Evolutionary conservation across 1,284 basidiomycete genomes (phyloP).

Genomic region (Gymnopus androsaceus): DNA sequence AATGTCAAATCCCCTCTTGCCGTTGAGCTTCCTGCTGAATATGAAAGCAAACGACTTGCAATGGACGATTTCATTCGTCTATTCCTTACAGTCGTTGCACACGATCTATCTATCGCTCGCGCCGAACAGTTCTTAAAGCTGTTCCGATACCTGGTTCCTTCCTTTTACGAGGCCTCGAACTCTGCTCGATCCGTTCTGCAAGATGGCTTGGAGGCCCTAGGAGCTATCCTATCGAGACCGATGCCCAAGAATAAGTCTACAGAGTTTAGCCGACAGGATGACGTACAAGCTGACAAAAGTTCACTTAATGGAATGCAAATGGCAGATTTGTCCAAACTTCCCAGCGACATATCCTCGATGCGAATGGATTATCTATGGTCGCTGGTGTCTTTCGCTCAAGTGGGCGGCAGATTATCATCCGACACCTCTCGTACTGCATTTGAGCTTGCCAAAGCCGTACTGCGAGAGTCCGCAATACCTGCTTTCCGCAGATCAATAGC

Average conservation of each 20-base stretch:
- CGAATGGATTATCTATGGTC: constrained; percentile 66
- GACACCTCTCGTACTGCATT: constrained; percentile 52
- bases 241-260: constrained; percentile 47
- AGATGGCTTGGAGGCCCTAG: constrained; percentile 72
- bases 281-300: constrained; percentile 28
- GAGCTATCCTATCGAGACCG: constrained; percentile 53
- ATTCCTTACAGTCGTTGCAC: constrained; percentile 79
- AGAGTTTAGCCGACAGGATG: constrained; percentile 37
- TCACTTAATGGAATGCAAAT: constrained; percentile 36
- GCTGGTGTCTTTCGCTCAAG: constrained; percentile 54
- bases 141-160: constrained; percentile 58
- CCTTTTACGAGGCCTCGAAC: constrained; percentile 56
- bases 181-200: constrained; percentile 56
- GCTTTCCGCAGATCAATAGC: constrained; percentile 40
- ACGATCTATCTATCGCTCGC: constrained; percentile 66
- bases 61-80: constrained; percentile 73
- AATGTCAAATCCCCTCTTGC: constrained; percentile 38
- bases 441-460: constrained; percentile 59
- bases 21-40: constrained; percentile 59
- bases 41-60: constrained; percentile 58
- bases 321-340: constrained; percentile 43
- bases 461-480: constrained; percentile 49
- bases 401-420: constrained; percentile 57
- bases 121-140: constrained; percentile 70
- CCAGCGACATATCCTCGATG: constrained; percentile 60